Base-by-base conservation (phyloP, 805 yeast species). In the Teunomyces pallodes region DNA sequence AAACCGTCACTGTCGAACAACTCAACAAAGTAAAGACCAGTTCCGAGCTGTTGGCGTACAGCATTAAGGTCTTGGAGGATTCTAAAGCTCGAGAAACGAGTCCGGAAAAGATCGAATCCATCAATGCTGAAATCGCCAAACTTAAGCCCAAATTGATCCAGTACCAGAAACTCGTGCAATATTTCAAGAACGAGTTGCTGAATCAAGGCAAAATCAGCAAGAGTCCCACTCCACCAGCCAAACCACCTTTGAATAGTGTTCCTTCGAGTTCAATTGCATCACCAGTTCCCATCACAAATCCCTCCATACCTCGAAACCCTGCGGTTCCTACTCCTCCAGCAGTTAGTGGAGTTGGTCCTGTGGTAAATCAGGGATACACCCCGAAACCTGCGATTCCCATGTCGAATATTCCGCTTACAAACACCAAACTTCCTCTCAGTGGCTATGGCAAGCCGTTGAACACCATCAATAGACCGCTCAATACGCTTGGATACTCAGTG, bases 11-110 rank as follows among this genome's bases (percentile, higher is more conserved):
- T 14, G 49, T 57, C 3, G 66, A 62, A 35, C 55, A 55, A 33
- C 55, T 58, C 49, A 61, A 60, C 43, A 60, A 57, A 27, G 60
- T 62, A 20, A 52, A 59, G 17, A 48, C 51, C 2, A 54, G 60
- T 10, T 53, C 62, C 12, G 60, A 54, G 46, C 58, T 55, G 46
- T 54, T 62, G 46, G 62, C 57, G 36, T 53, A 51, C 30, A 61
- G 55, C 30, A 58, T 62, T 36, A 53, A 55, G 10, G 40, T 53
- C 40, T 53, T 62, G 32, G 66, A 61, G 43, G 58, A 57, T 8
- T 56, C 60, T 26, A 59, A 54, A 36, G 45, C 33, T 10, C 30
- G 33, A 13, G 54, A 49, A 32, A 32, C 49, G 1, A 48, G 48
- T 36, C 36, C 46, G 1, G 31, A 36, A 16, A 48, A 46, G 20